Evolutionary conservation across 768 basidiomycete genomes (phyloP), one percentile per base, ranked within the genome.

Genomic region (Fibroporia radiculosa): DNA sequence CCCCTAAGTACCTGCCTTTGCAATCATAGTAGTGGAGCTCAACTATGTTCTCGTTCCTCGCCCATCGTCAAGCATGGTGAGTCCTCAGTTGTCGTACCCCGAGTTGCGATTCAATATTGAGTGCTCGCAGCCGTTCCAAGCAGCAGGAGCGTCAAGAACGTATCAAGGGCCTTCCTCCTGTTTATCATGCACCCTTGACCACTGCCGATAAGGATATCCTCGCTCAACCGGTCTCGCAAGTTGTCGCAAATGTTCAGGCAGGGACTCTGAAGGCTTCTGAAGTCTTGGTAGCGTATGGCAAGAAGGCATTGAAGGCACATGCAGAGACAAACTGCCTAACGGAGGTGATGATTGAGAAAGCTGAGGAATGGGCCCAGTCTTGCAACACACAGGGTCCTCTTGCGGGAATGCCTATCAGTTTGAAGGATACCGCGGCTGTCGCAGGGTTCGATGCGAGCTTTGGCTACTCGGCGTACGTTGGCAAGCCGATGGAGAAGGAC

Each of bases 301-400:
- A 71, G 54, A 66, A 67, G 35, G 58, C 62, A 2, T 60, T 74
- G 26, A 54, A 59, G 2, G 72, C 69, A 10, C 70, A 72, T 35
- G 60, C 55, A 18, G 58, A 64, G 29, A 74, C 72, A 24, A 77
- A 77, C 51, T 78, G 77, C 51, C 56, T 78, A 5, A 70, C 75
- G 5, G 65, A 65, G 34, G 32, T 66, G 36, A 47, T 58, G 16
- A 25, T 59, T 44, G 53, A 56, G 0, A 40, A 50, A 29, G 57
- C 59, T 3, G 57, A 56, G 39, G 43, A 39, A 8, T 61, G 59
- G 59, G 59, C 59, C 13, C 36, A 33, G 32, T 28, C 47, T n/a
- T 57, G 56, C 52, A 53, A 56, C 44, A 45, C 44, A 10, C 49
- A 56, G 1, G 55, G 49, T 18, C 56, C 65, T 5, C 62, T 77